A percentile compares a stretch with the other conserved stretches of the same genome.
These are phyloP conservation scores for Chlamydomonas sp. DNA, from an alignment of 139 green algal genomes.

Conservation along the genomic window DNA sequence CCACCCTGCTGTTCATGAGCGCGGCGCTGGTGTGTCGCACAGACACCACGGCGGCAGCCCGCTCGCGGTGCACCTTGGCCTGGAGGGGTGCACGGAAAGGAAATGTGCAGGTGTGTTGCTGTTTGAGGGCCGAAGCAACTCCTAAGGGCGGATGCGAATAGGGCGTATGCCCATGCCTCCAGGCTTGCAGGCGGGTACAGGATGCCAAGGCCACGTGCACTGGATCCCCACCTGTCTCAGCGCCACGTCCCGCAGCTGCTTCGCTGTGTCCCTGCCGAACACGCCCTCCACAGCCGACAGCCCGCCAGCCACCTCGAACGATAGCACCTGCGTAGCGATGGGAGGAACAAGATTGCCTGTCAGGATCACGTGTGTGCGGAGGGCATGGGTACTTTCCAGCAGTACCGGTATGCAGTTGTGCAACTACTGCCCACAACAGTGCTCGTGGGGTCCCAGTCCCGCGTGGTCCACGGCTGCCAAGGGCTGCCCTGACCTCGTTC, in stretches of 20 bases:
- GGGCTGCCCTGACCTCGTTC: too few relatives aligned
- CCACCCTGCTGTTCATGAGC: background rate
- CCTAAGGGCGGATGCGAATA: too few relatives aligned
- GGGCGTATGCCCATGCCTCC: too few relatives aligned
- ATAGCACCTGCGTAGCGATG: background rate
- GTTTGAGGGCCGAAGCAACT: too few relatives aligned
- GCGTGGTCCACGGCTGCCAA: too few relatives aligned
- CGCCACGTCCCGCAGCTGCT: constrained; percentile 20
- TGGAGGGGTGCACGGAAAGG: background rate
- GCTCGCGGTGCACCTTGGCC: constrained; percentile 25
- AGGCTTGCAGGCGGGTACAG: too few relatives aligned
- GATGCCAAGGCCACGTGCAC: too few relatives aligned
- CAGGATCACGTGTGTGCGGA: too few relatives aligned
- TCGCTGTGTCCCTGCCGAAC: constrained; percentile 5
- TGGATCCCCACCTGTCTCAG: background rate
- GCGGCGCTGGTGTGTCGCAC: constrained; percentile 13
- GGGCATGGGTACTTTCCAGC: too few relatives aligned
- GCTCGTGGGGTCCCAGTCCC: too few relatives aligned
- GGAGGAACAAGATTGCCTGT: background rate
- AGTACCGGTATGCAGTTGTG: too few relatives aligned
- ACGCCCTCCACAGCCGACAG: background rate
- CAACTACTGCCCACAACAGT: too few relatives aligned
- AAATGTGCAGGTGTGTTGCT: background rate
- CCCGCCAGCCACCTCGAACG: constrained; percentile 12
- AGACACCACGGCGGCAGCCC: constrained; percentile 13